These are phyloP conservation scores for Apiotrichum gracile DNA, from an alignment of 1,284 basidiomycete species.

Conservation along the genomic window DNA sequence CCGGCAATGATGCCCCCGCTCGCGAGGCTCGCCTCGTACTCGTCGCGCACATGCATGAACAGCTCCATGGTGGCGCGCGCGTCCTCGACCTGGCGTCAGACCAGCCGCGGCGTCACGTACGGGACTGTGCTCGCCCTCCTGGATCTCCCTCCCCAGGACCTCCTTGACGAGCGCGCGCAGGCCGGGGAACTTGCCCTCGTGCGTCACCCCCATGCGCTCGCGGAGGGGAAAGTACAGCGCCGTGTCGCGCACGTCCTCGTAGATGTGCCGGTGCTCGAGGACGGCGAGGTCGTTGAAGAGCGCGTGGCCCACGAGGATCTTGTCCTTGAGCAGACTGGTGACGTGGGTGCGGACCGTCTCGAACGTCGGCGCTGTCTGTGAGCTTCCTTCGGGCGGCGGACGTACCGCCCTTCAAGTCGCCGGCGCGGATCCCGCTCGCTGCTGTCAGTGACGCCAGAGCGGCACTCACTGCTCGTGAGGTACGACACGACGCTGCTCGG, in stretches of 20 bases:
- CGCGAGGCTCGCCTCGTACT: constrained; percentile 28
- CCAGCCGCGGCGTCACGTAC: background rate
- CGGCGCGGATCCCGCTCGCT: constrained; percentile 48
- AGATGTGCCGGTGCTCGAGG: constrained; percentile 50
- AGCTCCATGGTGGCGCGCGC: constrained; percentile 34
- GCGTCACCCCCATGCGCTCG: constrained; percentile 17
- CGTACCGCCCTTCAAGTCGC: constrained; percentile 46
- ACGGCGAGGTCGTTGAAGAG: constrained; percentile 82
- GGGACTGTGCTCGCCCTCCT: constrained; percentile 24
- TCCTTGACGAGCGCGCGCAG: constrained; percentile 48
- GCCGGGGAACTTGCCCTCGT: constrained; percentile 45
- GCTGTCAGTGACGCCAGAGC: background rate
- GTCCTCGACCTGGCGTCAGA: constrained; percentile 34
- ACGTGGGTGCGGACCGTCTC: constrained; percentile 69
- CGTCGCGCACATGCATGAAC: constrained; percentile 34
- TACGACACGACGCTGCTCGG: constrained; percentile 51
- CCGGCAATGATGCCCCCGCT: constrained; percentile 28
- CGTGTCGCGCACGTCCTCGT: constrained; percentile 51
- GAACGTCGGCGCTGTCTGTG: constrained; percentile 64
- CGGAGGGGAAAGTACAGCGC: constrained; percentile 50
- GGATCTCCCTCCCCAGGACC: constrained; percentile 50
- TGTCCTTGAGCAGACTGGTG: constrained; percentile 65
- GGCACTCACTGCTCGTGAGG: constrained; percentile 46
- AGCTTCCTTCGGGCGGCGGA: background rate
- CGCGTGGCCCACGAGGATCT: constrained; percentile 85